These are phyloP conservation scores for Chlamydomonas sp. DNA, from an alignment of 139 green algal genomes.

Conservation along the genomic window DNA sequence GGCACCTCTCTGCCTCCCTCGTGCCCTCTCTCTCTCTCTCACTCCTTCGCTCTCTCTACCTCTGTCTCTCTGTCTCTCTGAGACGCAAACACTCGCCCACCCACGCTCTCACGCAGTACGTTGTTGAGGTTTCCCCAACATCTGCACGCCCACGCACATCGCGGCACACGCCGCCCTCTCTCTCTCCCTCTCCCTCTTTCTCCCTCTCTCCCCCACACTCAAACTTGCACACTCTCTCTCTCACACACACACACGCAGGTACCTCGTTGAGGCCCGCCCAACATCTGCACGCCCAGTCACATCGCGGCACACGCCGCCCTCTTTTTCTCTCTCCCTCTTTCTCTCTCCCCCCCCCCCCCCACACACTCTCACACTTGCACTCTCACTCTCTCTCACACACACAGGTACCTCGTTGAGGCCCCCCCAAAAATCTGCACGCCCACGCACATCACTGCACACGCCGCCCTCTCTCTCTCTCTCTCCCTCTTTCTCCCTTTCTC, in stretches of 20 bases:
- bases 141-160: neutral
- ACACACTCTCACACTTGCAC: too few species aligned
- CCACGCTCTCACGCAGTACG: too few species aligned
- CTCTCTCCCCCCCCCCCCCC: too few species aligned
- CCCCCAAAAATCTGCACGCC: constrained; percentile 93
- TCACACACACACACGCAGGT: too few species aligned
- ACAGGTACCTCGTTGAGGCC: constrained; percentile 86
- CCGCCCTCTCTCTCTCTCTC: too few species aligned
- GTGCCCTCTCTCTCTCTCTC: constrained; percentile 23
- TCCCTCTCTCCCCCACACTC: neutral
- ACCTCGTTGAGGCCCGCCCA: constrained; percentile 94
- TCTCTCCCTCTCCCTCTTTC: neutral
- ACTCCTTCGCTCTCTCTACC: constrained; percentile 53
- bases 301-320: constrained; percentile 64
- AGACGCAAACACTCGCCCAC: too few species aligned
- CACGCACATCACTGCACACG: constrained; percentile 67
- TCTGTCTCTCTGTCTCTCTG: constrained; percentile 10
- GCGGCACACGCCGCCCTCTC: too few species aligned
- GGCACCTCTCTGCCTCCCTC: constrained; percentile 77
- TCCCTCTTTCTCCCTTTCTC: too few species aligned
- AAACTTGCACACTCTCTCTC: too few species aligned
- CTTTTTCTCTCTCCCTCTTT: constrained; percentile 47
- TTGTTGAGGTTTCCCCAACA: constrained; percentile 70
- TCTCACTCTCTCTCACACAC: too few species aligned
- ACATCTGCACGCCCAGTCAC: constrained; percentile 85